Base-by-base conservation (phyloP, 371 early-diverging fungal species). In the Mortierella sp. region DNA sequence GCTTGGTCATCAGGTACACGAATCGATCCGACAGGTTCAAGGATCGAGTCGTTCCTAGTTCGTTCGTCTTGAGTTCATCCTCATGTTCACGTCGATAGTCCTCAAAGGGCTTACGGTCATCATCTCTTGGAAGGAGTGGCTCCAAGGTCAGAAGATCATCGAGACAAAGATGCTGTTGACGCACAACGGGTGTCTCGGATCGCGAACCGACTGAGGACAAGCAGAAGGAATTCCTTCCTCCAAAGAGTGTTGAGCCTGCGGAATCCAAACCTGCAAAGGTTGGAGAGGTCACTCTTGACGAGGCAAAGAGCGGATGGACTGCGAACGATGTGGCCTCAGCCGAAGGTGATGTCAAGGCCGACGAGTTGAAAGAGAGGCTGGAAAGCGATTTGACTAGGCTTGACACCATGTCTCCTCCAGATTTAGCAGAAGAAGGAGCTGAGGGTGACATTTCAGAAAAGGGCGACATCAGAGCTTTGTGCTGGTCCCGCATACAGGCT, bases 91-190 rank as follows among this genome's bases (percentile, higher is more conserved):
- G 58, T 50, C 62, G 58, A 43, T 77, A 72, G 44, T 61, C 60
- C 1, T 72, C 79, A 4, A 77, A 15, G 9, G 69, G 21, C 0
- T 57, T 66, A 0, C 63, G 61, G 46, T 77, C 79, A 62, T 77
- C 72, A 7, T 77, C 79, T 2, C 64, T 62, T 1, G 79, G 79
- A n/a, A 77, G 45, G 19, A 77, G 45, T 0, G 79, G 72, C 47
- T 77, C 72, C 21, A 77, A 28, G 0, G 79, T 72, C 68, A 72
- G 57, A 21, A 77, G 28, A 25, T 77, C 79, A 6, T 77, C 79
- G 23, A 77, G 30, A 25, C 15, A 55, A 46, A 77, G 45, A 37
- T 68, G 66, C 45, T 65, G 62, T 37, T 72, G 69, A 48, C 62
- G 68, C 1, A 62, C 57, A 21, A 63, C 29, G 7, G 79, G 79